Evolutionary conservation across 1,284 basidiomycete species (phyloP).

Genomic region (Earliella scabrosa): DNA sequence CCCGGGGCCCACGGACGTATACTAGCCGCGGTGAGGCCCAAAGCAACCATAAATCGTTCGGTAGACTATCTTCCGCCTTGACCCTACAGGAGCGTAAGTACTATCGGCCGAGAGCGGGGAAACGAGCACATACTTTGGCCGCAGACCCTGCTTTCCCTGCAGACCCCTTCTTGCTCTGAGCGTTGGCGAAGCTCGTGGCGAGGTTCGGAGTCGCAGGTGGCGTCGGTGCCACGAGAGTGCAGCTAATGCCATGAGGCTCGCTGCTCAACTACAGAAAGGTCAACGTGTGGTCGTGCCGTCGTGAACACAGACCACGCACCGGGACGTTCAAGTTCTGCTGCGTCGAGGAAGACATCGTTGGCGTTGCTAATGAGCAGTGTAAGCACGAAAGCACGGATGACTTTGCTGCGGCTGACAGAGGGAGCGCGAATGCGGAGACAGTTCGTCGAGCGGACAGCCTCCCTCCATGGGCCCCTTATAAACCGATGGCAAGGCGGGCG

Average conservation of each 20-base stretch:
- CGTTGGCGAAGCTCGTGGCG: background rate
- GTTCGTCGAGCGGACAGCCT: background rate
- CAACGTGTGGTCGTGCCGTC: background rate
- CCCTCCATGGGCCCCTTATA: background rate
- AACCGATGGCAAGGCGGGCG: background rate
- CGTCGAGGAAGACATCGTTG: too few relatives aligned
- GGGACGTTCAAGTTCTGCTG: too few relatives aligned
- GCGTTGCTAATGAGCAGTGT: too few relatives aligned
- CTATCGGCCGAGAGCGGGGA: too few relatives aligned
- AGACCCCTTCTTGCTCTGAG: background rate
- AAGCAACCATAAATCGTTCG: too few relatives aligned
- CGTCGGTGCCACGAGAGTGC: constrained; percentile 12
- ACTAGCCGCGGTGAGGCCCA: too few relatives aligned
- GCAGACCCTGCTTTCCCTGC: background rate
- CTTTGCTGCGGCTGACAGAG: background rate
- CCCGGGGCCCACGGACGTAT: too few relatives aligned
- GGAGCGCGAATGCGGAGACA: background rate
- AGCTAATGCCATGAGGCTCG: constrained; percentile 23
- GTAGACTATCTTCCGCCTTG: too few relatives aligned
- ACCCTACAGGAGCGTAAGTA: too few relatives aligned
- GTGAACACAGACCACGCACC: background rate
- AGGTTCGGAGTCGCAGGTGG: constrained; percentile 16
- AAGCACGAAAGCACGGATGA: background rate
- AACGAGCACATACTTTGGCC: background rate
- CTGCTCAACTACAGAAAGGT: background rate